Evolutionary conservation across 352 stramenopile species (phyloP).

Genomic region (Blastocystis hominis): DNA sequence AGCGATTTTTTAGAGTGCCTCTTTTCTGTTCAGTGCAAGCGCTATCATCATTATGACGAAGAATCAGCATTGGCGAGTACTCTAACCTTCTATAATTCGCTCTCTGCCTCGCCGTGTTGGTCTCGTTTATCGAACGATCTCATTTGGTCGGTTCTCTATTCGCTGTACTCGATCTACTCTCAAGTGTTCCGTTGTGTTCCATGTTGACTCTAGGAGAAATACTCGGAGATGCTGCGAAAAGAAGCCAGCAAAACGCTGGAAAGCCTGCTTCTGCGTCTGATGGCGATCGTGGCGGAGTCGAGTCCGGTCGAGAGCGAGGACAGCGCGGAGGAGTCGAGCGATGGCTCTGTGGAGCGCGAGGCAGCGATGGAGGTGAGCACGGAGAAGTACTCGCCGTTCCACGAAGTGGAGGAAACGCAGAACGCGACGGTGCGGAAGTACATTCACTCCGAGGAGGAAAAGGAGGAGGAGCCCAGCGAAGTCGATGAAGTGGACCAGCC

Average conservation of each 20-base stretch:
- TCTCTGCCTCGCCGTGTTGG: background rate
- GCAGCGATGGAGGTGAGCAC: background rate
- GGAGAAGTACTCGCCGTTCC: background rate
- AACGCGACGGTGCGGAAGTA: background rate
- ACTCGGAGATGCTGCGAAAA: background rate
- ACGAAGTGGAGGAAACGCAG: background rate
- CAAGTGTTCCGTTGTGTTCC: background rate
- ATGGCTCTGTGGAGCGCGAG: background rate
- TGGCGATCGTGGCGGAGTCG: background rate
- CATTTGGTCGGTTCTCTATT: conserved; percentile 18
- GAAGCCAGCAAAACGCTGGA: background rate
- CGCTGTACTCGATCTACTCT: background rate
- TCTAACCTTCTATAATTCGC: background rate
- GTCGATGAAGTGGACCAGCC: background rate
- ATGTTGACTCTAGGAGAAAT: background rate
- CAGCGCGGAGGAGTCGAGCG: background rate
- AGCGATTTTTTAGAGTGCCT: conserved; percentile 14
- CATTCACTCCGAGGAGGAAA: conserved; percentile 14
- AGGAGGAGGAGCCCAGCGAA: background rate
- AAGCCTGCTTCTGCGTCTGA: background rate
- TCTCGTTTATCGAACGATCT: background rate
- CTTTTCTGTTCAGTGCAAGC: background rate
- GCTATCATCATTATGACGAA: background rate
- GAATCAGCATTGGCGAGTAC: background rate
- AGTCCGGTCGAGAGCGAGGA: background rate